A percentile compares a stretch with the other conserved stretches of the same genome.
phyloP scores from a whole-genome alignment of 306 rosid genomes.

The Prunus persica region Prunus_persica_NCBIv2 NC_034014.1:26315001-26315500 shows the following conservation, averaged over 20 bases:
- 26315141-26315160: conserved; percentile 5
- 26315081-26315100: not conserved
- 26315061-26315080: too few relatives aligned
- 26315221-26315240: not conserved
- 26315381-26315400: too few relatives aligned
- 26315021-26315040: not conserved
- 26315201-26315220: not conserved
- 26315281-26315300: not conserved
- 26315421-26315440: too few relatives aligned
- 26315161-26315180: conserved; percentile 5
- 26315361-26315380: too few relatives aligned
- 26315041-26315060: not conserved
- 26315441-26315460: fast-evolving
- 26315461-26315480: too few relatives aligned
- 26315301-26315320: not conserved
- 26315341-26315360: too few relatives aligned
- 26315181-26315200: conserved; percentile 1
- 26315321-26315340: too few relatives aligned
- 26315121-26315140: not conserved
- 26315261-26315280: not conserved
- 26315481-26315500: too few relatives aligned
- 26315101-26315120: not conserved
- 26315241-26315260: not conserved
- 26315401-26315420: too few relatives aligned
- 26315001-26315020: not conserved